Evolutionary conservation across 2,329 filamentous ascomycete genomes (phyloP).

Genomic region (Alternaria sp.): DNA sequence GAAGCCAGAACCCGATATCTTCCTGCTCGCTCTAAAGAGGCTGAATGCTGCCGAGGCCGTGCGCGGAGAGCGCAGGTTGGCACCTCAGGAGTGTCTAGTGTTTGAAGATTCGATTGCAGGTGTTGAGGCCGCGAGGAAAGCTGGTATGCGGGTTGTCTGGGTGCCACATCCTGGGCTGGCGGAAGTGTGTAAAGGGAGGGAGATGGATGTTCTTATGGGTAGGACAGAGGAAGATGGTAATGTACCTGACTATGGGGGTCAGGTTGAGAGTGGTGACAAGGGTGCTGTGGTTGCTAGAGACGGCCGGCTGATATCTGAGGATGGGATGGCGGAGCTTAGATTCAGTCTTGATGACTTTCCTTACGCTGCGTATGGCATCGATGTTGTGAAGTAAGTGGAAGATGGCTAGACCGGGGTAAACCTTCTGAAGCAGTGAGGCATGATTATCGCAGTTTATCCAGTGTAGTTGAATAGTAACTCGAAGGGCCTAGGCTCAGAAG

Average conservation of each 20-base stretch:
- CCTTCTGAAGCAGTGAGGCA: background rate
- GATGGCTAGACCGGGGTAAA: background rate
- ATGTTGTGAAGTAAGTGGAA: background rate
- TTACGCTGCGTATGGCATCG: slow-evolving; percentile 8
- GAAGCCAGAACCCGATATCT: slow-evolving; percentile 19
- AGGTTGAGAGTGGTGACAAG: background rate
- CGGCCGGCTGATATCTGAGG: slow-evolving; percentile 8
- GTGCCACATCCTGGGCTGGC: slow-evolving; percentile 16
- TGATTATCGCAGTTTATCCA: background rate
- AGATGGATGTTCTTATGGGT: slow-evolving; percentile 17
- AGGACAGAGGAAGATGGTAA: slow-evolving; percentile 10
- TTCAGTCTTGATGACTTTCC: slow-evolving; percentile 10
- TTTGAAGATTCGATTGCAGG: slow-evolving; percentile 20
- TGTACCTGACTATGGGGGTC: slow-evolving; percentile 3
- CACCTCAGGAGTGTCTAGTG: slow-evolving; percentile 10
- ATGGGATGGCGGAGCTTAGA: slow-evolving; percentile 9
- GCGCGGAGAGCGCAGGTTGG: background rate
- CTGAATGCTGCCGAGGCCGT: slow-evolving; percentile 1
- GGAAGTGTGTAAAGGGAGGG: slow-evolving; percentile 11
- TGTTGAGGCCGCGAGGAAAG: slow-evolving; percentile 9
- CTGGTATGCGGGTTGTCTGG: slow-evolving; percentile 11
- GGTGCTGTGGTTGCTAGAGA: background rate
- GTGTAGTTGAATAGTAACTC: no score
- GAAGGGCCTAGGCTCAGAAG: background rate
- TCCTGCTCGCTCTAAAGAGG: slow-evolving; percentile 9